These are phyloP conservation scores for Mycosphaerelloides madeirae DNA, from an alignment of 2,329 filamentous ascomycete species.

Conservation along the genomic window DNA sequence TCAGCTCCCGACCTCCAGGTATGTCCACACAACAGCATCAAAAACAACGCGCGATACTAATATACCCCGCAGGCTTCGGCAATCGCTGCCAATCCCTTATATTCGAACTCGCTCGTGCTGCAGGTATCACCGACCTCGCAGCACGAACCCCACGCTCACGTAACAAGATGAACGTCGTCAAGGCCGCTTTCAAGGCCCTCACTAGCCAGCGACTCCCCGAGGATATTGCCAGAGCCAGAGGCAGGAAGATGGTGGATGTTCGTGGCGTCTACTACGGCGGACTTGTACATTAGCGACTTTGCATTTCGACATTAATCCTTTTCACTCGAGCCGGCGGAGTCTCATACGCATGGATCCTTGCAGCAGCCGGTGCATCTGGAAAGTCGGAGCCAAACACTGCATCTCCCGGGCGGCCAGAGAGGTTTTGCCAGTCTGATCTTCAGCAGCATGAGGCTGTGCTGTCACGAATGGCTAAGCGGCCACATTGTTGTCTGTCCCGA, in stretches of 20 bases:
- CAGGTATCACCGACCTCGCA: slow-evolving; percentile 81
- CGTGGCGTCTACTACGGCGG: slow-evolving; percentile 96
- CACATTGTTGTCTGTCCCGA: too few species aligned
- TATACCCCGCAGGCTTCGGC: slow-evolving; percentile 67
- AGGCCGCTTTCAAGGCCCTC: slow-evolving; percentile 80
- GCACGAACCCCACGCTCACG: slow-evolving; percentile 77
- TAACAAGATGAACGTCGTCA: slow-evolving; percentile 97
- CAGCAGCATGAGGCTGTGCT: too few species aligned
- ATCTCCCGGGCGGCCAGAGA: too few species aligned
- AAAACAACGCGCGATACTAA: slow-evolving; percentile 3
- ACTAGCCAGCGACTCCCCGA: slow-evolving; percentile 81
- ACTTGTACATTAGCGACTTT: slow-evolving; percentile 51
- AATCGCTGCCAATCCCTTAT: slow-evolving; percentile 86
- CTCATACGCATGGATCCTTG: too few species aligned
- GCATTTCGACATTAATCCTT: neutral
- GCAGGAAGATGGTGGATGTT: slow-evolving; percentile 93
- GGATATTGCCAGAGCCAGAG: slow-evolving; percentile 79
- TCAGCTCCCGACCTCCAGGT: slow-evolving; percentile 85
- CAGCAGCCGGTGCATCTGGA: too few species aligned
- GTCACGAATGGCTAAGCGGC: too few species aligned
- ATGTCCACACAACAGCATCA: slow-evolving; percentile 34
- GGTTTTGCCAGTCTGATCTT: too few species aligned
- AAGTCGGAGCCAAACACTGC: too few species aligned
- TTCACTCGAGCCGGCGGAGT: too few species aligned
- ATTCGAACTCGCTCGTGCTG: slow-evolving; percentile 86